A percentile compares a stretch with the other conserved stretches of the same genome.
Evolutionary conservation across 495 filamentous ascomycete species (phyloP).

Genomic region (Daldinia decipiens): DNA sequence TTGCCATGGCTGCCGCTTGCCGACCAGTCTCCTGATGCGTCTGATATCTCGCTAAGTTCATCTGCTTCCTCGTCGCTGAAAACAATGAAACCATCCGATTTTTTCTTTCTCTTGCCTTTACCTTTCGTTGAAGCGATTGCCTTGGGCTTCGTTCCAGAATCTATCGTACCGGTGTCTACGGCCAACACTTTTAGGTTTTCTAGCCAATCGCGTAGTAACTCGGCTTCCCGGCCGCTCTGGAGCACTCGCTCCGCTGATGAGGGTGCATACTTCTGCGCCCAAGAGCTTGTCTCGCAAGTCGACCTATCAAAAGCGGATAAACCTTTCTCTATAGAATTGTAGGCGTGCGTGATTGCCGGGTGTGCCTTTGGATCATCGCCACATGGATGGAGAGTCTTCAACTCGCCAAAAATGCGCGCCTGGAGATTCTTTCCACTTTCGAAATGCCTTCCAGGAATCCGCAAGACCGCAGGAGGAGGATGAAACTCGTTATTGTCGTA

Average conservation of each 20-base stretch:
- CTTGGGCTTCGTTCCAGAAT: conserved; percentile 58
- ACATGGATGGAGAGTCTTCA: conserved; percentile 37
- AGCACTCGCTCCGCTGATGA: conserved; percentile 74
- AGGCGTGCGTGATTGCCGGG: conserved; percentile 69
- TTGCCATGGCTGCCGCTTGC: conserved; percentile 52
- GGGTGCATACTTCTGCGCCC: conserved; percentile 91
- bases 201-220: conserved; percentile 87
- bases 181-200: conserved; percentile 74
- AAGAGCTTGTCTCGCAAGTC: conserved; percentile 75
- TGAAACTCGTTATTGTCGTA: conserved; percentile 53
- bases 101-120: conserved; percentile 78
- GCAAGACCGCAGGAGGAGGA: conserved; percentile 53
- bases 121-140: conserved; percentile 55
- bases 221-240: conserved; percentile 75
- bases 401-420: conserved; percentile 51
- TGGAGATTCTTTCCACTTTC: conserved; percentile 62
- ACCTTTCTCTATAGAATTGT: conserved; percentile 64
- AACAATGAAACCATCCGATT: conserved; percentile 86
- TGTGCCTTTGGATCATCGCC: conserved; percentile 53
- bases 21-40: conserved; percentile 66
- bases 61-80: conserved; percentile 82
- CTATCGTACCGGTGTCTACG: conserved; percentile 70
- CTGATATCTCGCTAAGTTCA: conserved; percentile 78
- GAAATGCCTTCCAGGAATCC: conserved; percentile 59
- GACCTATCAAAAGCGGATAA: conserved; percentile 84